Evolutionary conservation across 139 green algal species (phyloP).

Genomic region (Chlamydomonas sp.): DNA sequence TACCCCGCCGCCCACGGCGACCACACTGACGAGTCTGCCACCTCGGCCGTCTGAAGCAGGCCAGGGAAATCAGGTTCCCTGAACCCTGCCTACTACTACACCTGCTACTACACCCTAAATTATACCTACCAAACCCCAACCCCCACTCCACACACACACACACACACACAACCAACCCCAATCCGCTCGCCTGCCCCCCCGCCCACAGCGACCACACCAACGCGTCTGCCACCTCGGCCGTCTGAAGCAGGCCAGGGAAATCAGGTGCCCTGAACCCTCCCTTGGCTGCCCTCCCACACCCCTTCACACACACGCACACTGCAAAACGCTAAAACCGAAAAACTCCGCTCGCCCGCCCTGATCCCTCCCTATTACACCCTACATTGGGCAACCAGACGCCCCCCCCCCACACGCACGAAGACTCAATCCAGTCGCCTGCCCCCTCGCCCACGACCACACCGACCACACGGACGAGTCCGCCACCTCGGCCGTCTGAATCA

Average conservation of each 20-base stretch:
- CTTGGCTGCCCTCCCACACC: neutral
- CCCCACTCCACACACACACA: neutral
- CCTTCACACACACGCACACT: neutral
- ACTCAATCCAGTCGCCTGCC: neutral
- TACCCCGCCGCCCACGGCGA: conserved; percentile 36
- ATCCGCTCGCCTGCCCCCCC: conserved; percentile 4
- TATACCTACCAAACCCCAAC: neutral
- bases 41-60: conserved; percentile 16
- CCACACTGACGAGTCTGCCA: conserved; percentile 45
- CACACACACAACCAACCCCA: too few species aligned
- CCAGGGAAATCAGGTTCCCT: neutral
- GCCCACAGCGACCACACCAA: conserved; percentile 50
- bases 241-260: neutral
- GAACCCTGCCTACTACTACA: neutral
- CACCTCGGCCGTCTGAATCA: conserved; percentile 25
- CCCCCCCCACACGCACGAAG: too few species aligned
- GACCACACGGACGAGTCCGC: conserved; percentile 41
- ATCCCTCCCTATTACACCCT: too few species aligned
- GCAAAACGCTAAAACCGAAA: too few species aligned
- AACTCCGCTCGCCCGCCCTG: conserved; percentile 2
- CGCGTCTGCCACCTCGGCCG: conserved; percentile 35
- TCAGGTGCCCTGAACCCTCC: neutral
- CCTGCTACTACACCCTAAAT: neutral
- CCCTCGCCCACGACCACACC: conserved; percentile 41
- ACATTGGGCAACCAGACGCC: too few species aligned